These are phyloP conservation scores for Aspergillus floridensis DNA, from an alignment of 2,329 filamentous ascomycete species.

Conservation along the genomic window DNA sequence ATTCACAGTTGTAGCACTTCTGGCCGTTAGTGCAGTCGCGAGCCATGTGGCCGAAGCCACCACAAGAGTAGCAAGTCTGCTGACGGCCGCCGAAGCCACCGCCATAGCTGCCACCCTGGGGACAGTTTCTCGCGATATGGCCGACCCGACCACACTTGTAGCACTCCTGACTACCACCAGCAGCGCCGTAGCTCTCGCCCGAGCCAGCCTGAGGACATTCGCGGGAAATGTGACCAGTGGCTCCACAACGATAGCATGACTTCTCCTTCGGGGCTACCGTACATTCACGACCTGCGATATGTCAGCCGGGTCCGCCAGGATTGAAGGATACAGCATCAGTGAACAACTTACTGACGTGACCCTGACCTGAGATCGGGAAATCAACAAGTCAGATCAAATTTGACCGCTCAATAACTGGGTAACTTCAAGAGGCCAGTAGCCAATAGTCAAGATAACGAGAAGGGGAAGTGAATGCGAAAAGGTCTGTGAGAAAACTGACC, in stretches of 20 bases:
- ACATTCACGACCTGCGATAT: constrained; percentile 74
- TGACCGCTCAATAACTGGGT: too few relatives aligned
- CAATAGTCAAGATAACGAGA: not conserved
- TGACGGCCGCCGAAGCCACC: constrained; percentile 54
- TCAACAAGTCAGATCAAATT: constrained; percentile 15
- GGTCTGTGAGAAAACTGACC: constrained; percentile 52
- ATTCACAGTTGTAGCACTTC: constrained; percentile 98
- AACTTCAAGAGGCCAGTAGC: not conserved
- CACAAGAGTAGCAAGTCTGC: constrained; percentile 98
- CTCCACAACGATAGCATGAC: constrained; percentile 64
- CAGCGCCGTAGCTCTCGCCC: constrained; percentile 47
- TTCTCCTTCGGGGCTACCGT: constrained; percentile 84
- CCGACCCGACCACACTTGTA: constrained; percentile 98
- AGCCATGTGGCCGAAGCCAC: constrained; percentile 94
- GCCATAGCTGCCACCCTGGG: constrained; percentile 46
- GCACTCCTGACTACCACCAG: constrained; percentile 67
- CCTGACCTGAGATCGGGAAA: constrained; percentile 50
- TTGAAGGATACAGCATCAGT: constrained; percentile 1
- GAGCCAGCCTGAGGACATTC: constrained; percentile 57
- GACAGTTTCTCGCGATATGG: constrained; percentile 78
- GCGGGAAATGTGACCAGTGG: constrained; percentile 85
- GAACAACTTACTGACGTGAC: constrained; percentile 69
- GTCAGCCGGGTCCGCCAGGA: not conserved
- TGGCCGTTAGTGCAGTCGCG: constrained; percentile 98
- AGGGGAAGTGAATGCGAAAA: not conserved